phyloP scores from a whole-genome alignment of 78 protist genomes.

The Dictyostelium intermedium region DNA sequence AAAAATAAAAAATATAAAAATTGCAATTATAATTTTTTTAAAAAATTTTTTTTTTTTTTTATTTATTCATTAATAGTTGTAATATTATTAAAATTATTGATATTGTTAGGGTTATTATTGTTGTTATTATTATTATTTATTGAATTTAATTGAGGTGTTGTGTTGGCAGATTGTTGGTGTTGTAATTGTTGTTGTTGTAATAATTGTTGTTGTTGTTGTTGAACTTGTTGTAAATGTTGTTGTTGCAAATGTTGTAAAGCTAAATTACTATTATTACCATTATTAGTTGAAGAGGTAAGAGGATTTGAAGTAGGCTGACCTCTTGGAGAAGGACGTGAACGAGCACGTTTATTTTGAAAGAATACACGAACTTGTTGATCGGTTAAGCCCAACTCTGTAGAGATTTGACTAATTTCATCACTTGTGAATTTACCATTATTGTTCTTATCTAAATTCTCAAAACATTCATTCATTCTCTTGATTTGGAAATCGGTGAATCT shows the following conservation, averaged over 20 bases:
- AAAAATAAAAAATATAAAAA: neutral
- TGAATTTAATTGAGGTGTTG: neutral
- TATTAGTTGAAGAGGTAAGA: neutral
- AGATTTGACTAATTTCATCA: neutral
- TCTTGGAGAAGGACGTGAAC: conserved; percentile 14
- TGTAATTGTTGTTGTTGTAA: neutral
- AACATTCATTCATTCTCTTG: neutral
- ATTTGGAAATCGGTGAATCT: conserved; percentile 1
- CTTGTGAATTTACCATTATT: neutral
- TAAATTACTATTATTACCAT: neutral
- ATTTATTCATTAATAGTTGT: neutral
- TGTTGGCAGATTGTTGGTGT: neutral
- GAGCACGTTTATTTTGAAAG: conserved; percentile 36
- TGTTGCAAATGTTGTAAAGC: neutral
- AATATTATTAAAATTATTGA: neutral
- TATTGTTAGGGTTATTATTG: too few species aligned
- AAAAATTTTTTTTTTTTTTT: neutral
- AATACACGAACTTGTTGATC: conserved; percentile 20
- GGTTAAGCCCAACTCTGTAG: neutral
- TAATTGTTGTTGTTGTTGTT: neutral
- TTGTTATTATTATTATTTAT: neutral
- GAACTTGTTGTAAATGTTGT: neutral
- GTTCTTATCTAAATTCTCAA: neutral
- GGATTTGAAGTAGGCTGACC: neutral
- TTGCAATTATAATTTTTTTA: neutral